A percentile compares a stretch with the other conserved stretches of the same genome.
These are phyloP conservation scores for Rhodofomes roseus DNA, from an alignment of 1,284 basidiomycete genomes.

Conservation along the genomic window DNA sequence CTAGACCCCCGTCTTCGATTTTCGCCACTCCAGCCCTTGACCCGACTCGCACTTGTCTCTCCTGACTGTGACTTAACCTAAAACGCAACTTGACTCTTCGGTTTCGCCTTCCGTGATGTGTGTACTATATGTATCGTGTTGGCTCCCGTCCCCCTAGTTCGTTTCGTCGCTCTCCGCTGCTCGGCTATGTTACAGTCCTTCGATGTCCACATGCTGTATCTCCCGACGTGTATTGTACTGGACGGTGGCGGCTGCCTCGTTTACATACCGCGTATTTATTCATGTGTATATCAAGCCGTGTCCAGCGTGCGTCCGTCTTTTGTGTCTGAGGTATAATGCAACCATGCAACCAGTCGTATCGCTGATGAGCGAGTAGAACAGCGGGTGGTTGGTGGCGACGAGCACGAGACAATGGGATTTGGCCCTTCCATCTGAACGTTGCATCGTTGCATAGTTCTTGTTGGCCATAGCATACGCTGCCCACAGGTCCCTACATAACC, in stretches of 20 bases:
- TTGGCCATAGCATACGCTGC: too few relatives aligned
- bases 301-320: neutral
- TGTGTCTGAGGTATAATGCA: neutral
- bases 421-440: neutral
- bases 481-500: neutral
- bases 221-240: constrained; percentile 27
- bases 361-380: neutral
- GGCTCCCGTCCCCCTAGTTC: constrained; percentile 3
- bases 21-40: constrained; percentile 14
- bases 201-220: constrained; percentile 18
- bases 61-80: neutral
- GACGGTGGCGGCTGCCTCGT: constrained; percentile 18
- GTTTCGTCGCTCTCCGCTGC: constrained; percentile 8
- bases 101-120: constrained; percentile 1
- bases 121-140: constrained; percentile 9
- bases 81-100: neutral
- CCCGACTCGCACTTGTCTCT: constrained; percentile 4
- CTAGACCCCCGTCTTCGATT: constrained; percentile 1
- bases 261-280: constrained; percentile 4
- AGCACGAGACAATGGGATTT: neutral
- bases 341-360: neutral
- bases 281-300: neutral
- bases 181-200: constrained; percentile 16
- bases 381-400: neutral
- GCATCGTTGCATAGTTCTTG: neutral